These are phyloP conservation scores for Cetraspora pellucida DNA, from an alignment of 192 early-diverging fungal genomes.

Conservation along the genomic window DNA sequence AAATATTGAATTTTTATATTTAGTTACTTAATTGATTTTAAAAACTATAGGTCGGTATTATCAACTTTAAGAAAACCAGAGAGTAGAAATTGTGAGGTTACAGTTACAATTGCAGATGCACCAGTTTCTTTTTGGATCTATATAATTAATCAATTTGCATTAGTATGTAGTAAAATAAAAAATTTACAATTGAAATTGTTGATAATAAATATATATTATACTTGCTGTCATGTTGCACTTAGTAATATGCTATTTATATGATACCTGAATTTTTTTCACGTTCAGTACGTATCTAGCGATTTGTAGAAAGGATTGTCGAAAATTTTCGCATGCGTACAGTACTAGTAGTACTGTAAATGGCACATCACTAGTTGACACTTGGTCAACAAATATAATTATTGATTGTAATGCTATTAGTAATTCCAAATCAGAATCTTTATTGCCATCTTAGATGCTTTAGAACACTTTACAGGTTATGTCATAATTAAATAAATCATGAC, in stretches of 20 bases:
- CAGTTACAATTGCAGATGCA: slow-evolving; percentile 55
- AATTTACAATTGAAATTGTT: not conserved
- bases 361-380: slow-evolving; percentile 57
- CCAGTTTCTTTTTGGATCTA: slow-evolving; percentile 76
- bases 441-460: not conserved
- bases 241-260: too few species aligned
- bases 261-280: too few species aligned
- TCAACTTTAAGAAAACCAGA: not conserved
- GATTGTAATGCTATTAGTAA: slow-evolving; percentile 74
- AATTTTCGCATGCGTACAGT: too few species aligned
- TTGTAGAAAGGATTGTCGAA: too few species aligned
- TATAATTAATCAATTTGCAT: not conserved
- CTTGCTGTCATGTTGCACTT: too few species aligned
- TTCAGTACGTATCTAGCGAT: too few species aligned
- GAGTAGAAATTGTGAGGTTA: not conserved
- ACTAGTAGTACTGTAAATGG: too few species aligned
- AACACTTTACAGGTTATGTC: not conserved
- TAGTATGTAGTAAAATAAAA: not conserved
- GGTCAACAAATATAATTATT: slow-evolving; percentile 80
- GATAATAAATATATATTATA: not conserved
- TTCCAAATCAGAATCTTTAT: slow-evolving; percentile 46
- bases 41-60: slow-evolving; percentile 49
- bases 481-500: not conserved
- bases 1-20: too few species aligned
- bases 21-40: too few species aligned